A percentile compares a stretch with the other conserved stretches of the same genome.
phyloP scores from a whole-genome alignment of 2,329 filamentous ascomycete species.

The Exophiala xenobiotica region DNA sequence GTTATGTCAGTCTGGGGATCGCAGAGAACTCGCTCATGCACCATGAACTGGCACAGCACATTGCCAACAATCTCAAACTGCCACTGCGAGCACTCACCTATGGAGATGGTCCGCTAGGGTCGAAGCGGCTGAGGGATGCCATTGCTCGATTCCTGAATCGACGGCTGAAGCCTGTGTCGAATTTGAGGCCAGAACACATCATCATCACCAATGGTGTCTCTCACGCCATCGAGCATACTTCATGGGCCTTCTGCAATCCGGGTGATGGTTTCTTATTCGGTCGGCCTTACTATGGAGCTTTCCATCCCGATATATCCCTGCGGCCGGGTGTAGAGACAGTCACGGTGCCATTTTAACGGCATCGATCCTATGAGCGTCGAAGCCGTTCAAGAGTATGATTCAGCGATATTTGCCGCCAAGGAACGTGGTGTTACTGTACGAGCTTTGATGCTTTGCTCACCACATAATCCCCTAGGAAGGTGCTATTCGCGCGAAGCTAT shows the following conservation, averaged over 20 bases:
- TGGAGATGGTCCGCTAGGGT: conserved; percentile 39
- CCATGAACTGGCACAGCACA: conserved; percentile 42
- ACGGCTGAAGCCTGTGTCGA: conserved; percentile 33
- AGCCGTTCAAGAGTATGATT: conserved; percentile 48
- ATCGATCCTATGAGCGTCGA: conserved; percentile 45
- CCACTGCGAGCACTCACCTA: conserved; percentile 36
- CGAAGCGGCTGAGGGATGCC: conserved; percentile 30
- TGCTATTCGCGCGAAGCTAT: conserved; percentile 47
- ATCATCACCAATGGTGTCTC: conserved; percentile 40
- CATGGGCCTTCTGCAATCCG: conserved; percentile 36
- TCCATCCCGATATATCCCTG: conserved; percentile 47
- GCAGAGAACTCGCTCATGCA: conserved; percentile 58
- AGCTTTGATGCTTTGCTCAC: conserved; percentile 53
- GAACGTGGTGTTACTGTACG: conserved; percentile 43
- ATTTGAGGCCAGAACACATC: conserved; percentile 34
- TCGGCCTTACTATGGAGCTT: conserved; percentile 47
- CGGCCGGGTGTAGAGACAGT: conserved; percentile 46
- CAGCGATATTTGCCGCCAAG: conserved; percentile 40
- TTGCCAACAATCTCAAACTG: conserved; percentile 41
- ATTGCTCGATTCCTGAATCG: conserved; percentile 37
- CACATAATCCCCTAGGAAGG: conserved; percentile 54
- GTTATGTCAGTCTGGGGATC: conserved; percentile 52
- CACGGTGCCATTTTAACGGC: conserved; percentile 45
- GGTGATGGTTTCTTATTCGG: conserved; percentile 40
- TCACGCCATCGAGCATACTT: conserved; percentile 37